A percentile compares a stretch with the other conserved stretches of the same genome.
Conservation (phyloP, 768 basidiomycete species). For the Tricholoma sp. region DNA sequence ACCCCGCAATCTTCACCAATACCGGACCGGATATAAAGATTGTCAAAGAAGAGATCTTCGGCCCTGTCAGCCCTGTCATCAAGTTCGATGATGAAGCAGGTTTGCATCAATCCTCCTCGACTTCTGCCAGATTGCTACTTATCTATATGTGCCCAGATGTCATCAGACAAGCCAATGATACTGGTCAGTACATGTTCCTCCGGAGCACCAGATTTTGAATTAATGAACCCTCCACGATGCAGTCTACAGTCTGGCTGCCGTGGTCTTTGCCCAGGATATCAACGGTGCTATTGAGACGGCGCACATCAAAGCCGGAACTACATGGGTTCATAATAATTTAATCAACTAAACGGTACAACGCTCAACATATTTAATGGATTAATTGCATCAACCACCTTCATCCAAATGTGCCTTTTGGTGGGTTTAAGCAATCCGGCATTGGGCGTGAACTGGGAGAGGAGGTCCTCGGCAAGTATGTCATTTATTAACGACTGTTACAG, state of each 20-base stretch:
- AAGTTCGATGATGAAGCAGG: constrained; percentile 1
- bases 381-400: constrained; percentile 49
- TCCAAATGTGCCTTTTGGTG: constrained; percentile 20
- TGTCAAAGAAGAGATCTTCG: constrained; percentile 69
- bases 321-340: constrained; percentile 44
- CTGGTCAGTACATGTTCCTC: constrained; percentile 23
- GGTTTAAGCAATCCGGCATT: constrained; percentile 1
- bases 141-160: constrained; percentile 36
- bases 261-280: constrained; percentile 80
- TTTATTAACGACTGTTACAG: neutral
- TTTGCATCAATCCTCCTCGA: neutral
- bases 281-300: constrained; percentile 69
- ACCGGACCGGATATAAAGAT: constrained; percentile 68
- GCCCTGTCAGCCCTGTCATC: constrained; percentile 1
- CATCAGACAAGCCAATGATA: constrained; percentile 77
- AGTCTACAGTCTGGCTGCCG: constrained; percentile 80
- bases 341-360: neutral
- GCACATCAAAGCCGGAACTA: constrained; percentile 80
- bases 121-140: neutral
- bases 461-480: neutral
- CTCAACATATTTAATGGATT: constrained; percentile 19
- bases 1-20: constrained; percentile 73
- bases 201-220: neutral
- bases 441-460: constrained; percentile 1
- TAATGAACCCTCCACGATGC: neutral